phyloP scores from a whole-genome alignment of 768 basidiomycete species.

The Tricholoma sp. region DNA sequence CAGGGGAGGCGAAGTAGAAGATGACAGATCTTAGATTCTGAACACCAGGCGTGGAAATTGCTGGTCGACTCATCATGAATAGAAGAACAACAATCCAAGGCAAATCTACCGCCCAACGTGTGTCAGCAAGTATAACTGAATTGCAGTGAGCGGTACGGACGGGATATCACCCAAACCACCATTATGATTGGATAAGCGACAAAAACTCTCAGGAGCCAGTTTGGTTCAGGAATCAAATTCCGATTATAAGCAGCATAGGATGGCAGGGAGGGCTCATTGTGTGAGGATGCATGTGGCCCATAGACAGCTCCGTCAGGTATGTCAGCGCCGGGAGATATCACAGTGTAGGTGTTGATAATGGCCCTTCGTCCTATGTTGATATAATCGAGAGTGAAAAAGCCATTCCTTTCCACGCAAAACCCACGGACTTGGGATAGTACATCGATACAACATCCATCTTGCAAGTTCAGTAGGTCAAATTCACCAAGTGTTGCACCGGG shows the following conservation, averaged over 20 bases:
- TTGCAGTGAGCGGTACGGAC: constrained; percentile 16
- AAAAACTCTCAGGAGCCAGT: constrained; percentile 26
- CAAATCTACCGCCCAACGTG: constrained; percentile 24
- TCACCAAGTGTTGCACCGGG: constrained; percentile 36
- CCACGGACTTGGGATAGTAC: constrained; percentile 33
- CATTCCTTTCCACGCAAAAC: constrained; percentile 42
- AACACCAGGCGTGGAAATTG: constrained; percentile 23
- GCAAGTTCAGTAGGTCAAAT: constrained; percentile 37
- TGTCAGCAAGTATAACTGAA: neutral
- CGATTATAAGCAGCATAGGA: constrained; percentile 36
- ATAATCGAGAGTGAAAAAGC: constrained; percentile 34
- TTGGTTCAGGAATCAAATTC: constrained; percentile 27
- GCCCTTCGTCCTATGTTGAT: constrained; percentile 34
- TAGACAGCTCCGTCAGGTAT: constrained; percentile 33
- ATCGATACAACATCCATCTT: constrained; percentile 41
- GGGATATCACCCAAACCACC: constrained; percentile 27
- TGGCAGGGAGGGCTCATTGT: constrained; percentile 31
- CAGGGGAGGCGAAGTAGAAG: constrained; percentile 36
- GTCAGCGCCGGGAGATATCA: constrained; percentile 34
- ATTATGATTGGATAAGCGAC: constrained; percentile 37
- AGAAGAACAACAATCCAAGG: constrained; percentile 38
- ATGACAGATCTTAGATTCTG: constrained; percentile 33
- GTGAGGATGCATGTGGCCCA: constrained; percentile 43
- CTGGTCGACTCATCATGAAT: constrained; percentile 31
- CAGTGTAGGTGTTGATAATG: constrained; percentile 39